A percentile compares a stretch with the other conserved stretches of the same genome.
Evolutionary conservation across 345 rosid genomes (phyloP).

Genomic region (Eucalyptus sp.): DNA sequence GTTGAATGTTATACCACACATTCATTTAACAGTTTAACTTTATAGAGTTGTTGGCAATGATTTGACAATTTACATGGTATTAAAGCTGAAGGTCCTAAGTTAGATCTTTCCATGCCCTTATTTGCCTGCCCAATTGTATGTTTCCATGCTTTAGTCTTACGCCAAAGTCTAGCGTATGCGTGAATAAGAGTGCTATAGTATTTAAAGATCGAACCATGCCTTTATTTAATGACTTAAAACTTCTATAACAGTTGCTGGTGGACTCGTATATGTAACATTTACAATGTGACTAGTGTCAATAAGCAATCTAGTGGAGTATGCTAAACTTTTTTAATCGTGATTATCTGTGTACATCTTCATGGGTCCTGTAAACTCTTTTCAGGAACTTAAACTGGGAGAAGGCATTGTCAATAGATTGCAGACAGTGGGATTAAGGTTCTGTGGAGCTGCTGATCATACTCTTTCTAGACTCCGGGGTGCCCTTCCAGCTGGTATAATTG

Average conservation of each 20-base stretch:
- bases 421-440: conserved; percentile 86
- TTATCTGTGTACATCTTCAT: neutral
- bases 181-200: neutral
- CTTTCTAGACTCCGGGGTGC: conserved; percentile 97
- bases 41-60: neutral
- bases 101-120: neutral
- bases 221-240: neutral
- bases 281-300: neutral
- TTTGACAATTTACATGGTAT: neutral
- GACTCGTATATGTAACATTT: neutral
- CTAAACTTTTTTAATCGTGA: neutral
- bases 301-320: neutral
- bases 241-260: neutral
- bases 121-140: neutral
- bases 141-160: neutral
- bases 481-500: conserved; percentile 57
- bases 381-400: conserved; percentile 87
- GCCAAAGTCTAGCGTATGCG: neutral
- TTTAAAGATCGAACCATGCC: neutral
- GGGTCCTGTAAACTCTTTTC: conserved; percentile 11
- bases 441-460: conserved; percentile 85
- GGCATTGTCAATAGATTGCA: conserved; percentile 89
- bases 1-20: neutral
- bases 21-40: neutral
- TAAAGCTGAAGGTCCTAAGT: neutral